Evolutionary conservation across 352 stramenopile species (phyloP), one percentile per base, ranked within the genome.

Genomic region (Achlya hypogyna): DNA sequence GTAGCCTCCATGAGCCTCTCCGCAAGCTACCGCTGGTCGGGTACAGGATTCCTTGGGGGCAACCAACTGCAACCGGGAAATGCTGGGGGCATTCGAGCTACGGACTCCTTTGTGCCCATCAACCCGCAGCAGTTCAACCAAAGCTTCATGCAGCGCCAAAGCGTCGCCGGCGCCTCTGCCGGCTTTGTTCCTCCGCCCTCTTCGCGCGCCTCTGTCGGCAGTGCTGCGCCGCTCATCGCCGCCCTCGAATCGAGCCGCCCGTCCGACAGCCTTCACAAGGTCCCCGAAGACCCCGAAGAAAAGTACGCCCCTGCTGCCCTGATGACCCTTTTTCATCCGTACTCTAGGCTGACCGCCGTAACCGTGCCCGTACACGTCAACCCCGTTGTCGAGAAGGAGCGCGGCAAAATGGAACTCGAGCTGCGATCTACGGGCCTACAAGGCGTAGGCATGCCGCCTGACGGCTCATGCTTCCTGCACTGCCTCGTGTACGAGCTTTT

Each of bases 401-500:
- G 84, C 23, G 84, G 79, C 25, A 84, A 81, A 38, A 93, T 93
- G 84, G 84, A 93, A 53, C 74, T 84, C 20, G 75, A 86, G 59
- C 73, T 93, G 20, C 63, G 85, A 27, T 74, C 84, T 51, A 65
- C 75, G 23, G 84, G 81, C 0, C 72, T 93, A 1, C 71, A 86
- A 53, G 84, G 84, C 56, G 84, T 93, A 0, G 82, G 84, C 16
- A 93, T 93, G 84, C 84, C 84, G 0, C 84, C 84, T 1, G 84
- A 93, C 56, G 84, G 84, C 14, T 93, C 84, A 6, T 93, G 84
- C 59, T 64, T 93, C 64, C 75, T 93, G 43, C 84, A 93, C 71
- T 93, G 84, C 62, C 72, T 93, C 63, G 82, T 93, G 23, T 93
- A 91, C 71, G 84, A 93, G 47, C 89, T 93, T 78, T 93, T 87